Conservation (phyloP, 108 stramenopile genomes). For the Skeletonema marinoi region DNA sequence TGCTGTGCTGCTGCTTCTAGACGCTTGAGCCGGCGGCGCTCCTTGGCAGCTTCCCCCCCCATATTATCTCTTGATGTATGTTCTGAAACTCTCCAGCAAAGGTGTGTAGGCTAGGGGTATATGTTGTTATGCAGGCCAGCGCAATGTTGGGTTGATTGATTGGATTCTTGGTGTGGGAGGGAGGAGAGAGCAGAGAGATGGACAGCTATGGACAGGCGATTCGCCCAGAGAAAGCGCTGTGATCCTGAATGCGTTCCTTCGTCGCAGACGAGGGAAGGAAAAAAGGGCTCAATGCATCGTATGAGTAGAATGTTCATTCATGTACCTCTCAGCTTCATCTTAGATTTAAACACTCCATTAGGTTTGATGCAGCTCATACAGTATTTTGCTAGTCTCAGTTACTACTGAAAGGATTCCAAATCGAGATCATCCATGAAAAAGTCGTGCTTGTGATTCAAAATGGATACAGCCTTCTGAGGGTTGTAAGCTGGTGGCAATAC, state of each 20-base stretch:
- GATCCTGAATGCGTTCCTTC: no score
- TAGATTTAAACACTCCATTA: no score
- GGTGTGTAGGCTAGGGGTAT: no score
- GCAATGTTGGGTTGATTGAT: background rate
- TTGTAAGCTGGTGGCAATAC: background rate
- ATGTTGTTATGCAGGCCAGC: no score
- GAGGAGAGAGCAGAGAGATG: no score
- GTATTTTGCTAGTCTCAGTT: background rate
- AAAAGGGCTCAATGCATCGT: no score
- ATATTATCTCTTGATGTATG: constrained; percentile 17
- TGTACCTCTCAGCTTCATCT: background rate
- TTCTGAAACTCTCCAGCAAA: no score
- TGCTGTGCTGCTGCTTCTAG: constrained; percentile 16
- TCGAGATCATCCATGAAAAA: constrained; percentile 1
- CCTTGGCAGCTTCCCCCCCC: constrained; percentile 80
- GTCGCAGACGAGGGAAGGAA: no score
- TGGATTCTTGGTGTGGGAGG: no score
- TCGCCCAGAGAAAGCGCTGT: background rate
- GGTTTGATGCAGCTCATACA: no score
- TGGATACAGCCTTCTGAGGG: background rate
- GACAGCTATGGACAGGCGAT: background rate
- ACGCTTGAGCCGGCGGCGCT: constrained; percentile 68
- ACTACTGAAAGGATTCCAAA: constrained; percentile 6
- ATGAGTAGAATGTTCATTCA: no score
- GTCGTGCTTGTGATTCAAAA: background rate